phyloP scores from a whole-genome alignment of 2,329 filamentous ascomycete genomes.

The Lojkania enalia region DNA sequence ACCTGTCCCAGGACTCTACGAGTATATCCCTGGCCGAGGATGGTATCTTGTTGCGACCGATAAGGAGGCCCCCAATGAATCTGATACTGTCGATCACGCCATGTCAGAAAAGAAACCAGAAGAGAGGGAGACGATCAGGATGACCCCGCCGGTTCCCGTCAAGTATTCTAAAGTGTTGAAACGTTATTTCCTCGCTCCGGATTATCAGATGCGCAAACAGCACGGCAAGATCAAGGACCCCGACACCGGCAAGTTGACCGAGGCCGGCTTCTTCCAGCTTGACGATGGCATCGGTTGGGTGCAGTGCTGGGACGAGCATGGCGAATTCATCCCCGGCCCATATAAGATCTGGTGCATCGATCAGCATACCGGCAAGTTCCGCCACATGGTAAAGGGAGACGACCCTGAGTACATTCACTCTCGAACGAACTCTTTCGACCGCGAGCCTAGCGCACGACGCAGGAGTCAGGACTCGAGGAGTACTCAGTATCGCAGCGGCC shows the following conservation, averaged over 20 bases:
- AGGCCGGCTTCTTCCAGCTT: conserved; percentile 53
- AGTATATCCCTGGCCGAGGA: conserved; percentile 54
- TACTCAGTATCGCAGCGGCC: conserved; percentile 29
- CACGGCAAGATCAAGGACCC: conserved; percentile 46
- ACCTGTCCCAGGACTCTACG: conserved; percentile 55
- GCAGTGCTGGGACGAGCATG: conserved; percentile 54
- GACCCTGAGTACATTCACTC: conserved; percentile 38
- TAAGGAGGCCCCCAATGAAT: conserved; percentile 33
- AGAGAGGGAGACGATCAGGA: conserved; percentile 21
- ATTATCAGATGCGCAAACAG: conserved; percentile 53
- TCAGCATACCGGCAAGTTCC: conserved; percentile 41
- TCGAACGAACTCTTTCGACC: conserved; percentile 25
- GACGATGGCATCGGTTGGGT: conserved; percentile 56
- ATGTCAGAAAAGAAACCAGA: not conserved
- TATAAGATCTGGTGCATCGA: conserved; percentile 56
- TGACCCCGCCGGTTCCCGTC: conserved; percentile 42
- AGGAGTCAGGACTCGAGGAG: conserved; percentile 37
- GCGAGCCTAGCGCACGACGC: conserved; percentile 14
- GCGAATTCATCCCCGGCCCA: conserved; percentile 55
- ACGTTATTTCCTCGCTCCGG: conserved; percentile 53
- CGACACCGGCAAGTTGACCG: conserved; percentile 40
- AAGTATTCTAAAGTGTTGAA: conserved; percentile 55
- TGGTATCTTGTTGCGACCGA: conserved; percentile 54
- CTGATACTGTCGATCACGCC: not conserved
- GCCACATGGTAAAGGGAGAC: conserved; percentile 45